Base-by-base conservation (phyloP, 345 rosid genomes). In the Hibiscus trionum region DNA sequence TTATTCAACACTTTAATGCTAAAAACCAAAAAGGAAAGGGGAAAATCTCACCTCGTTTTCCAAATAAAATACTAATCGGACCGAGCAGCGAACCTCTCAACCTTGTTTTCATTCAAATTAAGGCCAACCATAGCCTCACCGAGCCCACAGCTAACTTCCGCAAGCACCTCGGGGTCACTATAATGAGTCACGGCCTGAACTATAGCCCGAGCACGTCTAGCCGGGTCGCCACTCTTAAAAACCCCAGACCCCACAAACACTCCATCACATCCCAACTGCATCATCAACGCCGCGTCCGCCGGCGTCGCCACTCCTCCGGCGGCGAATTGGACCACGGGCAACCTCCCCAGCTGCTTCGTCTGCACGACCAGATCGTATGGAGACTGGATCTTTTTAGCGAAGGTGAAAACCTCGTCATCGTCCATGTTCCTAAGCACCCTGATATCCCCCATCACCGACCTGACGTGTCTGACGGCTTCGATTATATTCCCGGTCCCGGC, bases 381-480 rank as follows among this genome's bases (percentile, higher is more conserved):
- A 6, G 91, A 86, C 46, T 83, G 86, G 0, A 86, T 85, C 61
- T 85, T 88, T 76, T 89, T 91, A 0, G 95, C 88, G 72, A 83
- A 89, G 15, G 79, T 58, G 75, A 89, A 89, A 8, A 89, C 90
- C 82, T 89, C 96, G 31, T 88, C 97, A 9, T 89, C 97, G 37
- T 88, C 97, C 93, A 89, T 91, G 76, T 78, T 87, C 69, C 83
- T 75, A 69, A 91, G 63, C 2, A 80, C 75, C 73, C 93, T 75
- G 26, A 91, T 85, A 53, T 85, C 89, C 0, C 93, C 96, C 88
- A 85, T 85, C 77, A 91, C 96, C 21, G 89, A 84, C 77, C 97
- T 79, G 66, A 91, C 90, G 66, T 91, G 95, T 81, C 93, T 84
- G 7, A 91, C 97, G 11, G 97, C 96, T 73, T 91, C 95, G 15